Evolutionary conservation across 257 asterid species (phyloP), one percentile per base, ranked within the genome.

Genomic region (Mitragyna speciosa): DNA sequence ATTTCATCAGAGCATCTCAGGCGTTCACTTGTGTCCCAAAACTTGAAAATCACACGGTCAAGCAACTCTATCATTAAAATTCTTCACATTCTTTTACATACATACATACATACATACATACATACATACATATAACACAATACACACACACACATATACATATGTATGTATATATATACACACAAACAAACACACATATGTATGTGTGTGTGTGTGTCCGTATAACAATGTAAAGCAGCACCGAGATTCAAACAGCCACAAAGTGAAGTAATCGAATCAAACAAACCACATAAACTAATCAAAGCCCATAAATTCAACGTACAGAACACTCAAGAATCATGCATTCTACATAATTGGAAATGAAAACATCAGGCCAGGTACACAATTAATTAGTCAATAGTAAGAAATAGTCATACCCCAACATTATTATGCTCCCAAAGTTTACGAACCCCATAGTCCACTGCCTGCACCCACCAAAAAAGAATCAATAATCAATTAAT

Each of bases 401-500:
- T 26, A 33, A 43, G 15, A 58, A 79, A 36, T 31, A 65, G 26
- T 17, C 73, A 43, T 83, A 86, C 87, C 87, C 89, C 89, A 70
- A 86, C 64, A 67, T 86, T 86, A 70, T 86, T 83, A 30, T 68
- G 66, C 78, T 86, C 87, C 87, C 85, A 86, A 26, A 86, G 73
- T 72, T 49, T 86, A 26, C 77, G 85, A 72, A 86, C 89, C 30
- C 89, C 87, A 43, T 86, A 83, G 64, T 86, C 89, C 78, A 86
- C 89, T 54, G 84, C 87, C 89, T 86, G 89, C 78, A 83, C 67
- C 36, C 61, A 28, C 6, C 24, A 2, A 58, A 43, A 70, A 22
- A 5, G 2, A 61, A 54, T 36, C 28, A 28, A 75, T 12, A 14
- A 59, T 7, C 2, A n/a, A 0, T 61, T 12, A n/a, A 75, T 76